Base-by-base conservation (phyloP, 108 stramenopile species). In the Cyclotella sp. region DNA sequence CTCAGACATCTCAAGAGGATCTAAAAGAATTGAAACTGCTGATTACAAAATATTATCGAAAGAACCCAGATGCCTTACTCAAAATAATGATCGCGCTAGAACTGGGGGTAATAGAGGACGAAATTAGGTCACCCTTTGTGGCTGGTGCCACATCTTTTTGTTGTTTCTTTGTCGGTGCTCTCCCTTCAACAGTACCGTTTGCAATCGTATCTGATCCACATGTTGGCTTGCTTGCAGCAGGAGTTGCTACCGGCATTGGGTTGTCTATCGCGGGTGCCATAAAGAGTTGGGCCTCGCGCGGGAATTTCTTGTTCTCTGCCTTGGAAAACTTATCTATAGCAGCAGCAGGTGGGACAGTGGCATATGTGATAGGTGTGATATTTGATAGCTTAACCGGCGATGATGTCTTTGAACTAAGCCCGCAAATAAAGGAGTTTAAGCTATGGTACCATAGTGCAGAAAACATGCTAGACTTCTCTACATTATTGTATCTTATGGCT, bases 11-110 rank as follows among this genome's bases (percentile, higher is more conserved):
- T 14, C 41, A 30, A 47, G 71, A 59, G n/a, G 84, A 88, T 24
- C 52, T 70, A 46, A 53, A 43, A 45, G 63, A 80, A 43, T 61
- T 93, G 16, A 81, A 73, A 63, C 53, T 73, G 34, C 63, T 63
- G 21, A 62, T 93, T 4, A 51, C 66, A 4, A 41, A 68, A 5
- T 83, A 86, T 63, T 93, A 93, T 61, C 64, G 67, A 49, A 49
- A 53, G 42, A 84, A 93, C 70, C 79, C 88, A 2, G 87, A 89
- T 52, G 88, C 89, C 12, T 73, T 93, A 13, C 66, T 90, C 44
- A 86, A 93, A 68, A 72, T 90, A 12, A 93, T 93, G 92, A 82
- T 79, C 21, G 87, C 89, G 34, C 74, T 93, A 12, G 92, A 93
- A 76, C 90, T 93, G 55, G 92, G 92, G 53, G 87, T 93, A 10